A percentile compares a stretch with the other conserved stretches of the same genome.
These are phyloP conservation scores for Trametes coccinea DNA, from an alignment of 768 basidiomycete species.

Conservation along the genomic window DNA sequence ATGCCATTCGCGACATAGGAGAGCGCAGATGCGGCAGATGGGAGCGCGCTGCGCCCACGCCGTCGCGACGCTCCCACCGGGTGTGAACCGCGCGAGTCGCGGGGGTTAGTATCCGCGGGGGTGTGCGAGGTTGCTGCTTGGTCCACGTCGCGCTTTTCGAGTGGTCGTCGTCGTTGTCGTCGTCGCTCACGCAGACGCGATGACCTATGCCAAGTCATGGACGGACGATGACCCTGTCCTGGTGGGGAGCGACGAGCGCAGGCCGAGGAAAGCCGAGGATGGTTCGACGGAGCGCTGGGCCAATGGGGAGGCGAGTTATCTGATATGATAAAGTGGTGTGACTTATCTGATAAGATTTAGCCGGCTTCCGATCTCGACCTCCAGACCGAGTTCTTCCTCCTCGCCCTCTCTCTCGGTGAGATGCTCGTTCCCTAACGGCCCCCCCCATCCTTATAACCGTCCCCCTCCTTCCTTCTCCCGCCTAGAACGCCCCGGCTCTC, in stretches of 20 bases:
- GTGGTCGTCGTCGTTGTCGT: neutral
- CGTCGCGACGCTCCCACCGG: slow-evolving; percentile 1
- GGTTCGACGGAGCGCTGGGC: neutral
- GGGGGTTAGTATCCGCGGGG: neutral
- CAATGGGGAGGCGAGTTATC: slow-evolving; percentile 14
- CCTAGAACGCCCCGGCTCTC: slow-evolving; percentile 13
- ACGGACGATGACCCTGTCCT: neutral
- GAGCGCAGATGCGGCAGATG: neutral
- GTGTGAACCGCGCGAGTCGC: neutral
- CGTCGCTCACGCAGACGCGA: neutral
- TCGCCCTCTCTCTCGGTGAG: neutral
- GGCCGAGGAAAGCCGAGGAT: neutral
- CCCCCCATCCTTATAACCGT: slow-evolving; percentile 16
- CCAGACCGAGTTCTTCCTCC: neutral
- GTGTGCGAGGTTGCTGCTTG: too few relatives aligned
- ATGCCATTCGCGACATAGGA: neutral
- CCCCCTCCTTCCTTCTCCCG: slow-evolving; percentile 16
- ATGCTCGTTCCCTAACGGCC: neutral
- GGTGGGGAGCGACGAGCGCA: neutral
- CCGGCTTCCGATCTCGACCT: slow-evolving; percentile 1
- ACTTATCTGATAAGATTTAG: slow-evolving; percentile 20
- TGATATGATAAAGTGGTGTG: slow-evolving; percentile 19
- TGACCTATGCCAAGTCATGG: neutral
- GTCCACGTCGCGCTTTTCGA: neutral
- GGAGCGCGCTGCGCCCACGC: neutral